Percentiles rank a stretch among this genome's conserved stretches.
These are phyloP conservation scores for Aspergillus indologenus DNA, from an alignment of 495 filamentous ascomycete species.

Conservation along the genomic window DNA sequence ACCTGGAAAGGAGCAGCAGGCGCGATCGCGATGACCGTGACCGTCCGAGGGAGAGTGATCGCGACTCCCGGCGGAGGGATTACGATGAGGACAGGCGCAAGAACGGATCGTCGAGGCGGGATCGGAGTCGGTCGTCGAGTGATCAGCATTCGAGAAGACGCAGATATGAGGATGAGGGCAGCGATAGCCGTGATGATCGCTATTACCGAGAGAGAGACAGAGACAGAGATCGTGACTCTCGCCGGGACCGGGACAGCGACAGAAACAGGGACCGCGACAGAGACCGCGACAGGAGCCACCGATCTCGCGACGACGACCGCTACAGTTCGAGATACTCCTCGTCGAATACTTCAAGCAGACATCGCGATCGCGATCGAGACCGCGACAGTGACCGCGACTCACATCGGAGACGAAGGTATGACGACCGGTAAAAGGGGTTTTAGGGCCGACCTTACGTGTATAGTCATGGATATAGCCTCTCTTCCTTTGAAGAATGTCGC, in stretches of 20 bases:
- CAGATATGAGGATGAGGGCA: conserved; percentile 32
- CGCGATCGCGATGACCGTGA: conserved; percentile 31
- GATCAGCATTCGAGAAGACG: conserved; percentile 33
- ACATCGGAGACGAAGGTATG: conserved; percentile 32
- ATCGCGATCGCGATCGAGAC: conserved; percentile 27
- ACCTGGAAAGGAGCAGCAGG: conserved; percentile 49
- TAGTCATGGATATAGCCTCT: background rate
- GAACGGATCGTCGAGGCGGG: conserved; percentile 34
- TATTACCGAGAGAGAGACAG: conserved; percentile 32
- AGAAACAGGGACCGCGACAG: conserved; percentile 30
- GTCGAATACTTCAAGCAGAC: conserved; percentile 25
- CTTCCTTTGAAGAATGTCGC: background rate
- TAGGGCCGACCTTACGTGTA: background rate
- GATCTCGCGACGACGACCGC: conserved; percentile 33
- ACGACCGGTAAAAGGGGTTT: conserved; percentile 19
- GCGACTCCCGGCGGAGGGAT: conserved; percentile 28
- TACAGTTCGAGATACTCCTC: conserved; percentile 38
- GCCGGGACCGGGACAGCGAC: conserved; percentile 44
- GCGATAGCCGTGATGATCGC: conserved; percentile 27
- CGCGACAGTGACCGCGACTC: conserved; percentile 33
- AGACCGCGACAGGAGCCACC: conserved; percentile 34
- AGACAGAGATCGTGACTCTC: conserved; percentile 30
- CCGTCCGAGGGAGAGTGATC: conserved; percentile 18
- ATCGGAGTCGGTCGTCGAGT: conserved; percentile 33
- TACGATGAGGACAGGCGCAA: conserved; percentile 28